phyloP scores from a whole-genome alignment of 2,329 filamentous ascomycete genomes.

The Xylariaceae sp. region DNA sequence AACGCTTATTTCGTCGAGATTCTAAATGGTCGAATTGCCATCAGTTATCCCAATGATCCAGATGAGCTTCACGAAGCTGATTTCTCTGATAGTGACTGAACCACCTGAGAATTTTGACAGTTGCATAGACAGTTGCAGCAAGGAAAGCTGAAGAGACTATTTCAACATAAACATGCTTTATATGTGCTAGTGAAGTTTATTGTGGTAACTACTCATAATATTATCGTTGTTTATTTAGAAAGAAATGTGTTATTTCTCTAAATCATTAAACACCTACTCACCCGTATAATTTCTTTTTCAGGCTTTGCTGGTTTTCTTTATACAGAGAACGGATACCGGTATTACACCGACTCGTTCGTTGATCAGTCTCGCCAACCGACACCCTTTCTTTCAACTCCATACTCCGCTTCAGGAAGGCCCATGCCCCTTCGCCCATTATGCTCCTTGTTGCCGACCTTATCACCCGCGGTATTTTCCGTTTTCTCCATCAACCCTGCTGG shows the following conservation, averaged over 20 bases:
- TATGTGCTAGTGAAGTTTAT: no score
- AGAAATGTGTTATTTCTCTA: no score
- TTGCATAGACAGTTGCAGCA: no score
- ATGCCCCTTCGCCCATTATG: slow-evolving; percentile 1
- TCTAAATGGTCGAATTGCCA: slow-evolving; percentile 43
- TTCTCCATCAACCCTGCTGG: neutral
- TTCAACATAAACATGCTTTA: no score
- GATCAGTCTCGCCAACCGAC: slow-evolving; percentile 31
- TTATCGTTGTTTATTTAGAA: no score
- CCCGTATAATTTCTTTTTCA: no score
- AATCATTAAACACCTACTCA: no score
- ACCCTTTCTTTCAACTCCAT: slow-evolving; percentile 28
- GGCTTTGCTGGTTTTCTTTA: no score
- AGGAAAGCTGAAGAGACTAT: no score
- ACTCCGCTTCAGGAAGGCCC: slow-evolving; percentile 30
- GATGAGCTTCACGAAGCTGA: slow-evolving; percentile 46
- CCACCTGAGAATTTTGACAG: no score
- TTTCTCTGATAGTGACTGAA: slow-evolving; percentile 38
- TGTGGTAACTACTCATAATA: no score
- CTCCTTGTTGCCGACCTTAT: neutral
- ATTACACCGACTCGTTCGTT: neutral
- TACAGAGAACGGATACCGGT: no score
- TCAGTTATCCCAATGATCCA: slow-evolving; percentile 42
- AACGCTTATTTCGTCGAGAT: slow-evolving; percentile 29
- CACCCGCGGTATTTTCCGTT: neutral